Conservation (phyloP, 805 yeast genomes). For the Monosporozyma servazzii region DNA sequence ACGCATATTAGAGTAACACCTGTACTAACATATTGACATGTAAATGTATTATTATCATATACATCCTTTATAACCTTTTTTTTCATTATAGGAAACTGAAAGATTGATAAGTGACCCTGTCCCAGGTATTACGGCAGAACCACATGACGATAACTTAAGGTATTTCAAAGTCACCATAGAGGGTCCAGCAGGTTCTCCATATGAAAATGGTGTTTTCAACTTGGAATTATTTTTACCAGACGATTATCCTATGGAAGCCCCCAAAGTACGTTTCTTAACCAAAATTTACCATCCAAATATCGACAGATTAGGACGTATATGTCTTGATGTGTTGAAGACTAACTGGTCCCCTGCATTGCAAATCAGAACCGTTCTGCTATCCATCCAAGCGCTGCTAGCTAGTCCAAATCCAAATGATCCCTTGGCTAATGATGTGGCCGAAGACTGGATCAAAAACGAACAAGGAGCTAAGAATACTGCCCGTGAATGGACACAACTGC, state of each 20-base stretch:
- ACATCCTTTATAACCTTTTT: too few relatives aligned
- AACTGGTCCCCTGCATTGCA: slow-evolving; percentile 98
- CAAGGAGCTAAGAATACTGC: slow-evolving; percentile 74
- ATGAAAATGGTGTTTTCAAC: slow-evolving; percentile 74
- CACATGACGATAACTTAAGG: slow-evolving; percentile 89
- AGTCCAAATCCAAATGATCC: slow-evolving; percentile 99
- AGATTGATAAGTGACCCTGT: slow-evolving; percentile 89
- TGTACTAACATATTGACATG: background rate
- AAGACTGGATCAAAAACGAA: slow-evolving; percentile 88
- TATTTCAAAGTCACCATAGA: slow-evolving; percentile 87
- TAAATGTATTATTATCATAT: background rate
- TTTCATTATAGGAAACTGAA: slow-evolving; percentile 96
- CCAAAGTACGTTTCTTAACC: slow-evolving; percentile 88
- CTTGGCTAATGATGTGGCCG: slow-evolving; percentile 94
- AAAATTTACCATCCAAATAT: slow-evolving; percentile 95
- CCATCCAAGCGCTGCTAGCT: slow-evolving; percentile 87
- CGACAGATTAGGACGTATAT: slow-evolving; percentile 89
- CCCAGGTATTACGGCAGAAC: slow-evolving; percentile 87
- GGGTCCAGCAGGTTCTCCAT: slow-evolving; percentile 88
- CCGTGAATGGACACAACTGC: slow-evolving; percentile 34
- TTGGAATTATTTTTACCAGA: slow-evolving; percentile 87
- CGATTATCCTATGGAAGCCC: slow-evolving; percentile 97
- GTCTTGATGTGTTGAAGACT: slow-evolving; percentile 86
- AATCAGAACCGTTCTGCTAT: slow-evolving; percentile 81
- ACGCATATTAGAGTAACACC: background rate